Base-by-base conservation (phyloP, 2,329 filamentous ascomycete genomes). In the Endothia cerciana region DNA sequence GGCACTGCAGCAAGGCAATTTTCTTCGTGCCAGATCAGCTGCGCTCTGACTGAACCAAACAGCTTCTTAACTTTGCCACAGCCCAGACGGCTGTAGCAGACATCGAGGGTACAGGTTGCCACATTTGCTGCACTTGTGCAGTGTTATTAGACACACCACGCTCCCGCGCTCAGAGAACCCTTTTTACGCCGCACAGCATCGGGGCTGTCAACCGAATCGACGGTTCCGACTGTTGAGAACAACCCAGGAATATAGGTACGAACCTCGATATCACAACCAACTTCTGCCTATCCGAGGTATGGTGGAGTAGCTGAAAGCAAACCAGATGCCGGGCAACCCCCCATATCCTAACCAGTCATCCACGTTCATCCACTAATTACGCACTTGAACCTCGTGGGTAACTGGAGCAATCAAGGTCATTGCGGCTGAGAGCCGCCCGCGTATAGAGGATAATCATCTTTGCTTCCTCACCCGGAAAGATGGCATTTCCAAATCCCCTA, bases 401-500 rank as follows among this genome's bases (percentile, higher is more conserved):
- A 51, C 22, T 11, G 13, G 25, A 11, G 47, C 47, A 13, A 17
- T 3, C 25, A 51, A 30, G 47, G 47, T 30, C 8, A 17, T 47
- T 36, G 60, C 38, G 55, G 59, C 33, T 30, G 51, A 53, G 40
- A 15, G 59, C 59, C 36, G 59, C 47, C 65, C 22, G 15, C 45
- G 43, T 38, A 22, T 38, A 38, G 41, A 53, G 8, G 51, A 22
- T 17, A n/a, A 19, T 43, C 61, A 25, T 58, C n/a, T 53, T 38
- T 36, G 11, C 15, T 8, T 25, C 30, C 19, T 60, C 43, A 6
- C 22, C n/a, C 33, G n/a, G 36, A 53, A 65, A 61, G 19, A 77
- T 77, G 74, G 74, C 74, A 41, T 76, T 73, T 51, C 69, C 72
- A 38, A 71, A 63, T 61, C 64, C 68, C 5, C 70, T 69, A 64